Percentiles rank a stretch among this genome's conserved stretches.
These are phyloP conservation scores for Drechslerella coelobrocha DNA, from an alignment of 2,329 filamentous ascomycete genomes.

Conservation along the genomic window DNA sequence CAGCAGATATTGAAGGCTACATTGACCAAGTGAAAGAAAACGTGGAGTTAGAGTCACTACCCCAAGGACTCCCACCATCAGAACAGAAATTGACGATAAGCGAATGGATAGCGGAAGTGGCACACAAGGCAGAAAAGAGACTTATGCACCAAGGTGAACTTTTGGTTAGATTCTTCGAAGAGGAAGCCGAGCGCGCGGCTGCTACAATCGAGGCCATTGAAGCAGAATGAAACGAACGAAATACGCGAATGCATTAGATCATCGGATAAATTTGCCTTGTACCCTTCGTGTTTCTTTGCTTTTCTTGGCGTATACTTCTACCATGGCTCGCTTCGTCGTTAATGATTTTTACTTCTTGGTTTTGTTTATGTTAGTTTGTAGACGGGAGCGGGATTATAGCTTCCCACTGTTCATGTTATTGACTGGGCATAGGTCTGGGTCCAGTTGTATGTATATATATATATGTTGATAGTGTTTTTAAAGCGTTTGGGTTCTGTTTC, in stretches of 20 bases:
- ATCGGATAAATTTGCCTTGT: too few species aligned
- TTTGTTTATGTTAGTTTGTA: too few species aligned
- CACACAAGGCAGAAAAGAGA: constrained; percentile 77
- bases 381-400: too few species aligned
- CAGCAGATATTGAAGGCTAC: constrained; percentile 23
- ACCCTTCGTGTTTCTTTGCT: constrained; percentile 2
- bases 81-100: constrained; percentile 93
- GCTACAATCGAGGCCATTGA: constrained; percentile 75
- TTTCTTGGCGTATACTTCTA: not conserved
- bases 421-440: too few species aligned
- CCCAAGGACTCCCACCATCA: constrained; percentile 70
- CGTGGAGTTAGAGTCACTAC: constrained; percentile 62
- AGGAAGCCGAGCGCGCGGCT: constrained; percentile 79
- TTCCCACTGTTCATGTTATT: too few species aligned
- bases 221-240: constrained; percentile 42
- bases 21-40: constrained; percentile 61
- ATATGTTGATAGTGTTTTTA: too few species aligned
- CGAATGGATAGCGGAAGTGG: constrained; percentile 87
- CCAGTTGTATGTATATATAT: too few species aligned
- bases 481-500: too few species aligned
- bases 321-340: too few species aligned
- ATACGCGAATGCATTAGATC: too few species aligned
- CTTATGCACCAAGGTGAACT: constrained; percentile 81
- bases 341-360: too few species aligned
- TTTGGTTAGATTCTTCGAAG: constrained; percentile 82